phyloP scores from a whole-genome alignment of 2,329 filamentous ascomycete genomes.

The Cyphellophora attinorum region DNA sequence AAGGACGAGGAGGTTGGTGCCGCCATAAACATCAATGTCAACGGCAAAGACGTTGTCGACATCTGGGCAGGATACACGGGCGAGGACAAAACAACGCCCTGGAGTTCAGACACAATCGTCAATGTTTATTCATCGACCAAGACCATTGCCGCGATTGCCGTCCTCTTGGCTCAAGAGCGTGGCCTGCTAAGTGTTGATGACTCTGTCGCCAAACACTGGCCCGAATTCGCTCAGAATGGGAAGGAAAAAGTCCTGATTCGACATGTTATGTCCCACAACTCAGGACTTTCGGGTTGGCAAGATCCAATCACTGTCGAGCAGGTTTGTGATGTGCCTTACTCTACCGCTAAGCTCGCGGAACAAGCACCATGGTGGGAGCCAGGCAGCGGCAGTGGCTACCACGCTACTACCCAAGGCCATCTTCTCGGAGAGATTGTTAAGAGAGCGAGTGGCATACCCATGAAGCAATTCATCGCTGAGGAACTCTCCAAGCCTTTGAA shows the following conservation, averaged over 20 bases:
- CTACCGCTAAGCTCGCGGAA: constrained; percentile 26
- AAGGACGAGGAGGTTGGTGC: constrained; percentile 32
- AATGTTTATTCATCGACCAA: constrained; percentile 22
- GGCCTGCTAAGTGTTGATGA: constrained; percentile 20
- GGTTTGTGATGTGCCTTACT: constrained; percentile 22
- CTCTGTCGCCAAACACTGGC: constrained; percentile 23
- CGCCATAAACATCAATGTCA: constrained; percentile 32
- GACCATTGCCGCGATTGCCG: constrained; percentile 19
- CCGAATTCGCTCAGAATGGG: constrained; percentile 23
- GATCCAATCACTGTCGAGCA: constrained; percentile 22
- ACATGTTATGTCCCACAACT: constrained; percentile 12
- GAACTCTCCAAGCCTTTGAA: constrained; percentile 32
- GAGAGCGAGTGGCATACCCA: constrained; percentile 29
- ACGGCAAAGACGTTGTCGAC: constrained; percentile 34
- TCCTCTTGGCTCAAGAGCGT: constrained; percentile 19
- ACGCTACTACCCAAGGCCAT: constrained; percentile 30
- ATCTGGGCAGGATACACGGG: constrained; percentile 35
- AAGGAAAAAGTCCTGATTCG: constrained; percentile 21
- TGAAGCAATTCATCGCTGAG: constrained; percentile 35
- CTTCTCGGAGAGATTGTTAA: constrained; percentile 35
- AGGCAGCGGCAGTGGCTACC: constrained; percentile 35
- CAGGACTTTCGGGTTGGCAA: constrained; percentile 24
- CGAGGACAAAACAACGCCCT: constrained; percentile 16
- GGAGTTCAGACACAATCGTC: constrained; percentile 14
- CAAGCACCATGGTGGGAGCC: constrained; percentile 38